Conservation (phyloP, 495 filamentous ascomycete species). For the Glutinoglossum americanum region DNA sequence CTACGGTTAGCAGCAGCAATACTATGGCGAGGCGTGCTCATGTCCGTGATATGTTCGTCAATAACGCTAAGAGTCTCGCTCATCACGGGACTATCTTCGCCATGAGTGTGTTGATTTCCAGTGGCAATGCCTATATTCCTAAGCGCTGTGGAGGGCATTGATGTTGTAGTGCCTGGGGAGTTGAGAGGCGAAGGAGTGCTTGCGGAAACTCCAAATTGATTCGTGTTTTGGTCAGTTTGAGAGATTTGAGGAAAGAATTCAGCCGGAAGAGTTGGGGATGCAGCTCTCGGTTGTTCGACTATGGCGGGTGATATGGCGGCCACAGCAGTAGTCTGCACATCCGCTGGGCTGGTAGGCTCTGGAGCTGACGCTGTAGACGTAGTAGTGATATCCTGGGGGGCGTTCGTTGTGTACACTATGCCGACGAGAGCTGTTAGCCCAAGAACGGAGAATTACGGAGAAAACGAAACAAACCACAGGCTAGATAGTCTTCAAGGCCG, state of each 20-base stretch:
- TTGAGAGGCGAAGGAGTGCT: background rate
- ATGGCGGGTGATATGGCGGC: background rate
- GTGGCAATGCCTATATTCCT: slow-evolving; percentile 24
- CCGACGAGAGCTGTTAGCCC: background rate
- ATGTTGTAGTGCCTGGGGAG: background rate
- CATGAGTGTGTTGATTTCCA: slow-evolving; percentile 7
- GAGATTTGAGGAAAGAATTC: background rate
- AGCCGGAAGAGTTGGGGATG: background rate
- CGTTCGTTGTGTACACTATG: slow-evolving; percentile 2
- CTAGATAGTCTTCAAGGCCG: background rate
- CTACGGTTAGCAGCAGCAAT: slow-evolving; percentile 27
- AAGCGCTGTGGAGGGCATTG: background rate
- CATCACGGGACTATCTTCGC: slow-evolving; percentile 63
- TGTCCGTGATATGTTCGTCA: slow-evolving; percentile 91
- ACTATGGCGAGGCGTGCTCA: slow-evolving; percentile 52
- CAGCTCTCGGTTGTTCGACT: background rate
- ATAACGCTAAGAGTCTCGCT: slow-evolving; percentile 95
- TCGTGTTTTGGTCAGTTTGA: background rate
- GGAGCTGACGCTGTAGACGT: background rate
- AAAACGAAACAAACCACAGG: slow-evolving; percentile 1
- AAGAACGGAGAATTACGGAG: no score
- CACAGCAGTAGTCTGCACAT: background rate
- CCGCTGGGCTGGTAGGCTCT: background rate
- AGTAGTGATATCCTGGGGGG: background rate
- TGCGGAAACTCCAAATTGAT: background rate